These are phyloP conservation scores for Groenewaldozyma auringiensis DNA, from an alignment of 1,139 yeast genomes.

Conservation along the genomic window DNA sequence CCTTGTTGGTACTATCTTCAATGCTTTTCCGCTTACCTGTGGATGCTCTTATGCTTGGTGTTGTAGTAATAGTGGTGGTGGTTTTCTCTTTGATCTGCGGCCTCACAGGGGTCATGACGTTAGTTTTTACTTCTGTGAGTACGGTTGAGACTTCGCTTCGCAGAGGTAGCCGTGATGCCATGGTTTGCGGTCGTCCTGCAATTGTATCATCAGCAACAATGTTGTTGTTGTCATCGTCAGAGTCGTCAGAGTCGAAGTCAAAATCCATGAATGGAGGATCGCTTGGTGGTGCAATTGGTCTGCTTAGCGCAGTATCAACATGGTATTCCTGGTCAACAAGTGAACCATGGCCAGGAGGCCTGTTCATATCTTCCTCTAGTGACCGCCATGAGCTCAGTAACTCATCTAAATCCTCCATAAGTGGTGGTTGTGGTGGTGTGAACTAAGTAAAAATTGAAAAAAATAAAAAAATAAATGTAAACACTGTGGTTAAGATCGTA, in stretches of 20 bases:
- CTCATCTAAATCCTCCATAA: neutral
- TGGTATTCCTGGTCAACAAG: neutral
- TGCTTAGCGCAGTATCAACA: neutral
- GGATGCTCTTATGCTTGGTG: neutral
- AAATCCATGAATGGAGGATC: neutral
- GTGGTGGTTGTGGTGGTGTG: no score
- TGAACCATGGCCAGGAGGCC: neutral
- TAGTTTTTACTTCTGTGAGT: neutral
- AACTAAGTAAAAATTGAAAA: no score
- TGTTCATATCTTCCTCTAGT: neutral
- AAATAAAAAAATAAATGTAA: no score
- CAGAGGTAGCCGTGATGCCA: neutral
- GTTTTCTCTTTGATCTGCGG: neutral
- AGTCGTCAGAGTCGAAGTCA: no score
- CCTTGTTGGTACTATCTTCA: neutral
- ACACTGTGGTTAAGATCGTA: no score
- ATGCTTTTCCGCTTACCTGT: neutral
- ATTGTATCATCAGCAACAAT: neutral
- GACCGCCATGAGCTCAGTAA: constrained; percentile 2
- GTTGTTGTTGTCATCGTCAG: no score
- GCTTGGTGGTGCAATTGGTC: neutral
- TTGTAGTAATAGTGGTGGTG: neutral
- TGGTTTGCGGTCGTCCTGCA: constrained; percentile 4
- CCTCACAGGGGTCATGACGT: neutral
- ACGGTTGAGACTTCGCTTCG: neutral